Percentiles rank a stretch among this genome's conserved stretches.
phyloP scores from a whole-genome alignment of 768 basidiomycete genomes.

The Pholiota molesta region DNA sequence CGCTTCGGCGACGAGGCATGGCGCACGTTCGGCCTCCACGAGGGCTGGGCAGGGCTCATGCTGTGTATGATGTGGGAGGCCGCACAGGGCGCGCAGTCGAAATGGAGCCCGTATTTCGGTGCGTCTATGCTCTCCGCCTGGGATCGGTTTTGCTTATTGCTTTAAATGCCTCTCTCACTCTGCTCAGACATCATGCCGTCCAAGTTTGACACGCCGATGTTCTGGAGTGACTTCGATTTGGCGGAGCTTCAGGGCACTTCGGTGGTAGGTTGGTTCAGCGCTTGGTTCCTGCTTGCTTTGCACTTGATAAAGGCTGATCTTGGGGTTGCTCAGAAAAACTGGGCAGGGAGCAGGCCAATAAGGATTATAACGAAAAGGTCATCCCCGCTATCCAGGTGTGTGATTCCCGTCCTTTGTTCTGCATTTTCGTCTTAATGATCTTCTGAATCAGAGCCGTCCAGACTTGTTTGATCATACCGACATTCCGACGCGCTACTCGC shows the following conservation, averaged over 20 bases:
- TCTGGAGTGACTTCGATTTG: slow-evolving; percentile 81
- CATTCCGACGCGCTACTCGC: slow-evolving; percentile 54
- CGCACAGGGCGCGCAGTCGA: slow-evolving; percentile 59
- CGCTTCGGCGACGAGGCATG: slow-evolving; percentile 67
- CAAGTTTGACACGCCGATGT: slow-evolving; percentile 90
- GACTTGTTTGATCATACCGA: slow-evolving; percentile 68
- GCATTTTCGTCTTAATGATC: neutral
- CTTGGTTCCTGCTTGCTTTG: neutral
- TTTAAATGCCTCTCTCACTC: too few species aligned
- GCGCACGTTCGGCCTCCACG: slow-evolving; percentile 58
- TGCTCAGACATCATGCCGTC: slow-evolving; percentile 65
- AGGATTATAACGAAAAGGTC: slow-evolving; percentile 67
- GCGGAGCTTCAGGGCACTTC: slow-evolving; percentile 78
- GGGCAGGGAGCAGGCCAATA: slow-evolving; percentile 81
- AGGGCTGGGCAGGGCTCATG: slow-evolving; percentile 88
- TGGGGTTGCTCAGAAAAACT: slow-evolving; percentile 65
- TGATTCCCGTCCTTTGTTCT: slow-evolving; percentile 3
- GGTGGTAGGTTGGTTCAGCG: slow-evolving; percentile 71
- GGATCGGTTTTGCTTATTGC: neutral
- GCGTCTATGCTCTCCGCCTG: slow-evolving; percentile 22
- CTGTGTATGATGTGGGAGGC: slow-evolving; percentile 97
- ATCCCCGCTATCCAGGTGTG: slow-evolving; percentile 72
- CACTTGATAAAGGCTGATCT: neutral
- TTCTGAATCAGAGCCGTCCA: slow-evolving; percentile 54
- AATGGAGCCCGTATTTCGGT: slow-evolving; percentile 79